Base-by-base conservation (phyloP, 345 rosid species). In the Litchi chinensis region DNA sequence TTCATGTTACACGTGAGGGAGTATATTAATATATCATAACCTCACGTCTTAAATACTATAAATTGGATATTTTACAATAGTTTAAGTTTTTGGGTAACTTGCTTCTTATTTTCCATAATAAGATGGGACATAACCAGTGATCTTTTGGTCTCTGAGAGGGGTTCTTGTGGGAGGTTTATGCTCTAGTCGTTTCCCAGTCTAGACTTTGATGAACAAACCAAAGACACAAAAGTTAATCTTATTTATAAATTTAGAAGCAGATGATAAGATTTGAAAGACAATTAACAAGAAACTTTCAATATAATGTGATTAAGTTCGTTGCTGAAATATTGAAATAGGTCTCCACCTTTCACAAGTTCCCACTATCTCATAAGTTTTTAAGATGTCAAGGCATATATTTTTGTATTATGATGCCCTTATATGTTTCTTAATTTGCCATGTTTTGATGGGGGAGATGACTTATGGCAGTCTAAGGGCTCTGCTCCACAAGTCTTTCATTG, bases 391-490 rank as follows among this genome's bases (percentile, higher is more conserved):
- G 62, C 46, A 73, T 62, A 11, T 70, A 44, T 60, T 60, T n/a
- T 56, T 80, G 50, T 73, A 71, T 46, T 44, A 52, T 75, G 10
- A 18, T 8, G 32, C 11, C 28, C 19, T 41, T 74, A 28, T 44
- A 2, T 26, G 39, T 71, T 63, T 69, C 18, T 50, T 80, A 62
- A 48, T 40, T 48, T n/a, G 44, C 76, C n/a, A 52, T 43, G 18
- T 48, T 73, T 69, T 74, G 44, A 73, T 39, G 10, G 16, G 15
- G 64, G 43, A 26, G 76, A 50, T 57, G 74, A 69, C 62, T 48
- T 62, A 13, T 81, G 83, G 87, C 93, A 91, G 95, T 78, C 77
- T 90, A 74, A 89, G 93, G 77, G 73, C 85, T 86, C 73, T 85
- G 76, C 92, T 90, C 65, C 91, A 83, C 80, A 87, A 83, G 32